These are phyloP conservation scores for Albugo candida DNA, from an alignment of 352 stramenopile genomes.

Conservation along the genomic window DNA sequence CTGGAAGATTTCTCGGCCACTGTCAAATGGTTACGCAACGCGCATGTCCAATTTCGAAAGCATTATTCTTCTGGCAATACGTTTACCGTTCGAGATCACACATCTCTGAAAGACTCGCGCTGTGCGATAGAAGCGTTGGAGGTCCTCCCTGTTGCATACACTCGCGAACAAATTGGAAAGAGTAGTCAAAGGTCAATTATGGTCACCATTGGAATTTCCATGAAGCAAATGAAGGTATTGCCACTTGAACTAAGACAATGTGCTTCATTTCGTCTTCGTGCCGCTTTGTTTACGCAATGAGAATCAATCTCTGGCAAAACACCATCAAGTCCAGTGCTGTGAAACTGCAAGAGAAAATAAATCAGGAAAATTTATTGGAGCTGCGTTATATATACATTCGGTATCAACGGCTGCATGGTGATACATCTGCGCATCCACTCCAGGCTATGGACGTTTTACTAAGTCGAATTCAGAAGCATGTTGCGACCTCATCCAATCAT, in stretches of 20 bases:
- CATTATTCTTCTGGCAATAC: not conserved
- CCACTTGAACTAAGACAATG: not conserved
- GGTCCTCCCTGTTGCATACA: conserved; percentile 54
- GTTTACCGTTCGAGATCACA: not conserved
- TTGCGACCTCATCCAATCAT: conserved; percentile 37
- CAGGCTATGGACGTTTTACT: conserved; percentile 44
- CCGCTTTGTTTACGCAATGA: conserved; percentile 16
- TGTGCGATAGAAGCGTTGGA: conserved; percentile 30
- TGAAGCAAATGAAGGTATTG: conserved; percentile 10
- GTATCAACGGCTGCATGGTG: not conserved
- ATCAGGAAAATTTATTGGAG: not conserved
- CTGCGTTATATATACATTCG: not conserved
- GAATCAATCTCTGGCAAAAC: conserved; percentile 32
- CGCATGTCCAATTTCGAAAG: conserved; percentile 24
- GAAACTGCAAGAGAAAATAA: conserved; percentile 7
- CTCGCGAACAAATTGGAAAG: conserved; percentile 21
- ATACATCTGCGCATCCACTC: conserved; percentile 2
- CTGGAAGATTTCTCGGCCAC: conserved; percentile 80
- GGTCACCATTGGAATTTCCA: conserved; percentile 23
- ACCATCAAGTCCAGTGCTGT: conserved; percentile 6
- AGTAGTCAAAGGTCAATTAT: conserved; percentile 17
- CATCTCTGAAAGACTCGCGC: not conserved
- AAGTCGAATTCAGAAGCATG: conserved; percentile 49
- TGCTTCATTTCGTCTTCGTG: conserved; percentile 1
- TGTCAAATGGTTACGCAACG: conserved; percentile 11